Percentiles rank a stretch among this genome's conserved stretches.
These are phyloP conservation scores for Colletotrichum sp. DNA, from an alignment of 2,329 filamentous ascomycete genomes.

Conservation along the genomic window DNA sequence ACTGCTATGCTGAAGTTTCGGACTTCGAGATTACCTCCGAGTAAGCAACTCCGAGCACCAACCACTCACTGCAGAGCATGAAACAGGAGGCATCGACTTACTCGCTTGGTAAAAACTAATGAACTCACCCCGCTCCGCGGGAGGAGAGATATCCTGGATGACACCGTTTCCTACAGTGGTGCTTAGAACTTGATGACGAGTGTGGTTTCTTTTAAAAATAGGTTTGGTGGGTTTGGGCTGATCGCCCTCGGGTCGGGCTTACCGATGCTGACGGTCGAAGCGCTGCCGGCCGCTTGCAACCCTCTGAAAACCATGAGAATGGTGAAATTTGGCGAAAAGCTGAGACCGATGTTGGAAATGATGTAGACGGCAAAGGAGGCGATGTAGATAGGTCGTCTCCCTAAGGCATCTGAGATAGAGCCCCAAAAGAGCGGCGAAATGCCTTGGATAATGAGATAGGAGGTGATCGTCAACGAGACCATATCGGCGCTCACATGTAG, in stretches of 20 bases:
- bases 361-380: conserved; percentile 52
- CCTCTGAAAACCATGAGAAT: conserved; percentile 49
- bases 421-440: conserved; percentile 54
- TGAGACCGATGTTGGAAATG: conserved; percentile 49
- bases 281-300: conserved; percentile 52
- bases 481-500: conserved; percentile 30
- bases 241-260: conserved; percentile 6
- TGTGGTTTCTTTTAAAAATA: background rate
- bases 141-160: conserved; percentile 34
- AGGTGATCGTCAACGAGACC: conserved; percentile 46
- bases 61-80: background rate
- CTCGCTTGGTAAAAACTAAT: conserved; percentile 37
- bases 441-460: conserved; percentile 56
- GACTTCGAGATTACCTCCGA: conserved; percentile 18
- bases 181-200: background rate
- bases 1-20: conserved; percentile 33
- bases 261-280: conserved; percentile 53
- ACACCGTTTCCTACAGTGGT: conserved; percentile 29
- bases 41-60: background rate
- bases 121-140: conserved; percentile 30
- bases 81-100: conserved; percentile 19
- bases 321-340: conserved; percentile 44
- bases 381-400: conserved; percentile 49
- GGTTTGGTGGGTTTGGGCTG: background rate
- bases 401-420: conserved; percentile 50